A percentile compares a stretch with the other conserved stretches of the same genome.
These are phyloP conservation scores for Pythium oligandrum DNA, from an alignment of 352 stramenopile genomes.

Conservation along the genomic window DNA sequence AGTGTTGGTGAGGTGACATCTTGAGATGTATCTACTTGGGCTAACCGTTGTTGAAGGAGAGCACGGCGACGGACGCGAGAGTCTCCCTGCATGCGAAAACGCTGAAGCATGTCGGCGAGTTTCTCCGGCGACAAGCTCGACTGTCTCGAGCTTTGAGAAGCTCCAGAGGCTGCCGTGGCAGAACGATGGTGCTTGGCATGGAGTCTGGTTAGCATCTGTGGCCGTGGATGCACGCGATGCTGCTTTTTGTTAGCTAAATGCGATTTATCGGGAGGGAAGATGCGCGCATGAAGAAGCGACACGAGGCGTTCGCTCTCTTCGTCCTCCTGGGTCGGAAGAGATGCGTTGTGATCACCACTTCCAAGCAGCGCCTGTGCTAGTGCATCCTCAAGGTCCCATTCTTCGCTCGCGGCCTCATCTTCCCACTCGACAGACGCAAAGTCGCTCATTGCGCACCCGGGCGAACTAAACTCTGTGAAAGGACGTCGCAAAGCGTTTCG, in stretches of 20 bases:
- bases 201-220: neutral
- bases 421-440: neutral
- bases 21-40: constrained; percentile 18
- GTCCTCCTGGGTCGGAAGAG: neutral
- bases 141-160: too few species aligned
- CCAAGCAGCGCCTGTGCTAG: constrained; percentile 9
- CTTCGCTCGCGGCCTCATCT: neutral
- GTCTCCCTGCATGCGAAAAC: constrained; percentile 29
- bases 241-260: too few species aligned
- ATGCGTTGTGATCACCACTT: neutral
- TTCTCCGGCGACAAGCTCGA: constrained; percentile 20
- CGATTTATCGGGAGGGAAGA: neutral
- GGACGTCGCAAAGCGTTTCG: too few species aligned
- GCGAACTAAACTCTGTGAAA: too few species aligned
- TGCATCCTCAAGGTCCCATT: constrained; percentile 10
- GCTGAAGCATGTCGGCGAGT: constrained; percentile 27
- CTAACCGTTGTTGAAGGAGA: neutral
- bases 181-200: neutral
- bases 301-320: neutral
- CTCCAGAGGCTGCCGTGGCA: neutral
- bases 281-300: neutral
- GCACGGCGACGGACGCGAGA: neutral
- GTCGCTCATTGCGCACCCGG: too few species aligned
- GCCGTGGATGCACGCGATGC: neutral
- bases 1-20: constrained; percentile 28